Conservation (phyloP, 257 asterid genomes). For the Solanum pinnatisectum region DNA sequence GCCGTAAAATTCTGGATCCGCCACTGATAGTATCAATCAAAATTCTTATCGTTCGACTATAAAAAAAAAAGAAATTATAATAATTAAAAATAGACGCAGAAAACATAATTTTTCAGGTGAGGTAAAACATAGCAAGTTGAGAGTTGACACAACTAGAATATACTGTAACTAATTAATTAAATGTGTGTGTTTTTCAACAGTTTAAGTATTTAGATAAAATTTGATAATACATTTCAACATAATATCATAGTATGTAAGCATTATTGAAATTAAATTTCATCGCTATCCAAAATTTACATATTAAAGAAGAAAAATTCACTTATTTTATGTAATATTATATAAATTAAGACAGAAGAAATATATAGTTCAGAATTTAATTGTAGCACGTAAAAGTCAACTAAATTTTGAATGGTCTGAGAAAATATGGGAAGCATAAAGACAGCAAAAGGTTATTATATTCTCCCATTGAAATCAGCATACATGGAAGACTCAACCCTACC, state of each 20-base stretch:
- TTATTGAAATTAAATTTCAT: background rate
- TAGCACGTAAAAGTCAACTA: background rate
- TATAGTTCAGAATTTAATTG: background rate
- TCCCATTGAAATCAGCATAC: background rate
- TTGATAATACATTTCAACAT: background rate
- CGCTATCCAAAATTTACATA: background rate
- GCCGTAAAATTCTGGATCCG: no score
- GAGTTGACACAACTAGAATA: background rate
- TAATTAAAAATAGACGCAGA: no score
- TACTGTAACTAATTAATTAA: no score
- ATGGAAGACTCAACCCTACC: background rate
- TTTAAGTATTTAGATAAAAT: background rate
- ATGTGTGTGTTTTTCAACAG: background rate
- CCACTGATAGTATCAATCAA: no score
- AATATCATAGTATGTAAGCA: rapidly evolving
- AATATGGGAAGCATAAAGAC: background rate
- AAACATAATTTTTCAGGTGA: background rate
- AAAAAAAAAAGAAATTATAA: no score
- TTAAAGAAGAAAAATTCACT: no score
- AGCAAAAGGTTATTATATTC: background rate
- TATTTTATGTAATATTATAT: no score
- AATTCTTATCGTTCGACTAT: no score
- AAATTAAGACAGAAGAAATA: no score
- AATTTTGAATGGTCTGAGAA: background rate
- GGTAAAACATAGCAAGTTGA: background rate